Base-by-base conservation (phyloP, 495 filamentous ascomycete species). In the Penicillium chermesinum region DNA sequence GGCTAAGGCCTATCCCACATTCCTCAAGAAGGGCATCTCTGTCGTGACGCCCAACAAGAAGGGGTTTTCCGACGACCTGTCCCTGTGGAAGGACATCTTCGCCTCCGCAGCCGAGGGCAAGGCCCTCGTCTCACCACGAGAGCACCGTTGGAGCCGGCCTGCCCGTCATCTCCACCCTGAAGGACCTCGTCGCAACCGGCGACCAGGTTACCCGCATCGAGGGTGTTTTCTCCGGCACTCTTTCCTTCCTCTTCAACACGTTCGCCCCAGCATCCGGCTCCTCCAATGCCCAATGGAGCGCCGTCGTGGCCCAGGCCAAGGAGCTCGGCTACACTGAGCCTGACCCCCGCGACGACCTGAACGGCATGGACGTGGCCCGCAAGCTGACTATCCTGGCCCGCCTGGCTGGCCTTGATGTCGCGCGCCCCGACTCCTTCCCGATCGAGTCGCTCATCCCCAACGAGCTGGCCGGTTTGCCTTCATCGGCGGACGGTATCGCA, bases 21-120 rank as follows among this genome's bases (percentile, higher is more conserved):
- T 91, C 63, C 77, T 98, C 48, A 72, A 74, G 46, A 73, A 79
- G 22, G 91, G 91, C 9, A 85, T 98, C 69, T 87, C 78, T 55
- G 80, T 97, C 63, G 89, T 96, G 25, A 97, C 93, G 0, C 90
- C 93, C 12, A 98, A 96, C 76, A 98, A 98, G 74, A 96, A 97
- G 67, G 91, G 86, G 3, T 97, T 98, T 68, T 91, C 87, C 2
- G 78, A 81, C 27, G 79, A 77, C 25, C 77, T 86, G 44, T 69
- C 77, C 45, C 71, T 95, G 38, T 98, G 90, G 88, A 73, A 86
- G 51, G 77, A 81, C 38, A 96, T 96, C 58, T 89, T 91, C 62
- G 59, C 71, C 14, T 74, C 83, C 0, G 83, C 82, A 3, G 71
- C 73, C 39, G 53, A 71, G 44, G 78, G 74, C 0, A 83, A 82